Base-by-base conservation (phyloP, 2,329 filamentous ascomycete species). In the Fusarium neocosmosporiellum region DNA sequence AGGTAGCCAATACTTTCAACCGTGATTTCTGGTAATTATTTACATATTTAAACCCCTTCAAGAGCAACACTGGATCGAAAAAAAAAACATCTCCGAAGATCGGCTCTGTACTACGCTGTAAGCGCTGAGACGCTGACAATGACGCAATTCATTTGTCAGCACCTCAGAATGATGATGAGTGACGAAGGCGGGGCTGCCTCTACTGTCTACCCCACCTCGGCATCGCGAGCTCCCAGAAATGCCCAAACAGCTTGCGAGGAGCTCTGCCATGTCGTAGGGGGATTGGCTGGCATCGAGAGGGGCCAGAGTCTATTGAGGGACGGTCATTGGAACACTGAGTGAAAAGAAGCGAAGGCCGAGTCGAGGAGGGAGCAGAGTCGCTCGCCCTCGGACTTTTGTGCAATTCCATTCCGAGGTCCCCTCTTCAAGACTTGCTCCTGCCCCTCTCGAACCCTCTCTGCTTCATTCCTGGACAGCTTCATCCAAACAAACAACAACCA, bases 121-220 rank as follows among this genome's bases (percentile, higher is more conserved):
- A 50, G 27, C 33, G 39, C 33, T 20, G 36, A 24, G 36, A 61
- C 41, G 50, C 57, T 53, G 34, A 57, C 61, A 66, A 77, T 78
- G 76, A 78, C 77, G 76, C 70, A 77, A 76, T 74, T 67, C 31
- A 76, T 76, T 74, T 71, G 73, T 77, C 76, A 76, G 72, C 61
- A 55, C 65, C 53, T 53, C 55, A 71, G 71, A 67, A 78, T 78
- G 76, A 78, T 75, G 75, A 73, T 67, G 75, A 27, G 60, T 65
- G 62, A 59, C 61, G 69, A 71, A 75, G 46, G 75, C 69, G 76
- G 76, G 76, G 68, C 50, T 54, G 37, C 61, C 53, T 27, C 37
- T 57, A 13, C 18, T 64, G 18, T 34, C 54, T 60, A 77, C 71
- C 71, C 76, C 76, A 66, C 75, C 53, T 68, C 29, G 46, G 41